Conservation (phyloP, 257 asterid genomes). For the Cynanchum wilfordii region DNA sequence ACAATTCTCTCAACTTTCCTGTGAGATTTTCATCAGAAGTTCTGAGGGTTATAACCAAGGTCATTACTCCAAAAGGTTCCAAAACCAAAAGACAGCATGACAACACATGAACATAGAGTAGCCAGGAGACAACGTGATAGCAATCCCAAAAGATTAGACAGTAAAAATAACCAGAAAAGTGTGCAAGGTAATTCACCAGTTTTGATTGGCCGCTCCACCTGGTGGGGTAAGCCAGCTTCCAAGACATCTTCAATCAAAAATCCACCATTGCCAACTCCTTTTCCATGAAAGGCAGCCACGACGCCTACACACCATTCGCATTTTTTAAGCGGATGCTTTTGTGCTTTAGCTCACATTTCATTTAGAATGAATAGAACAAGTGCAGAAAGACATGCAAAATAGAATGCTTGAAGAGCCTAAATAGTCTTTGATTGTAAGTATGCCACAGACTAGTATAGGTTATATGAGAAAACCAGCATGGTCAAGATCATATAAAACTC, state of each 20-base stretch:
- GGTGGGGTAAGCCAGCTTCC: constrained; percentile 89
- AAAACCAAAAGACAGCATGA: no score
- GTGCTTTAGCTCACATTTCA: neutral
- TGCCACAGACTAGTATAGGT: neutral
- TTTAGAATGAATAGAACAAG: neutral
- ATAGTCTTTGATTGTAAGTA: neutral
- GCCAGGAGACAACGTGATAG: neutral
- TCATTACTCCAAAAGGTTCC: neutral
- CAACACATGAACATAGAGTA: neutral
- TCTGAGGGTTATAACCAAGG: neutral
- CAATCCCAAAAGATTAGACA: neutral
- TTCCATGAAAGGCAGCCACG: constrained; percentile 85
- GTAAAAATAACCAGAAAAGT: neutral
- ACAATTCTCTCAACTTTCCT: neutral
- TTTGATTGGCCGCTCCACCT: constrained; percentile 56
- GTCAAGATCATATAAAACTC: neutral
- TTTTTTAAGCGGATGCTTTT: neutral
- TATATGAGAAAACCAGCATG: neutral
- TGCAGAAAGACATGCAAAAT: neutral
- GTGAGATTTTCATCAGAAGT: neutral
- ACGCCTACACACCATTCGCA: constrained; percentile 38
- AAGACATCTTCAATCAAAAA: constrained; percentile 77
- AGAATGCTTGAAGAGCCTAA: neutral
- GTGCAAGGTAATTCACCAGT: constrained; percentile 36
- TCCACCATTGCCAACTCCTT: constrained; percentile 74